Conservation (phyloP, 2,329 filamentous ascomycete genomes). For the Fusarium beomiforme region DNA sequence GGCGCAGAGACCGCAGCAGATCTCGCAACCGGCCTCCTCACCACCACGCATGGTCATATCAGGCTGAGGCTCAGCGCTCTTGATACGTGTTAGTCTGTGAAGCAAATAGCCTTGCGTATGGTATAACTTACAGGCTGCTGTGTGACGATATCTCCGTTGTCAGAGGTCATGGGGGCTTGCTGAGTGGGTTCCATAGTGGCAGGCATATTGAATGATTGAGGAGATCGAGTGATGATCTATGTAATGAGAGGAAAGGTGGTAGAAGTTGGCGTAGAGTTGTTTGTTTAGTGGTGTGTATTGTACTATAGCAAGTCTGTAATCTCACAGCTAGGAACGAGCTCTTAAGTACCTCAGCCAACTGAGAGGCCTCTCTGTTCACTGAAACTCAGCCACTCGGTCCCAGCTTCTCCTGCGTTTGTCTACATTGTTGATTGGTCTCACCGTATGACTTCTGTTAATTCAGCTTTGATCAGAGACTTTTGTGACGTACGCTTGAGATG, state of each 20-base stretch:
- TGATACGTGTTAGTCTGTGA: constrained; percentile 8
- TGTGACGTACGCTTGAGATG: constrained; percentile 32
- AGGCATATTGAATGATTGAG: constrained; percentile 50
- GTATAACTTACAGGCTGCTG: constrained; percentile 54
- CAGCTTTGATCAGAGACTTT: not conserved
- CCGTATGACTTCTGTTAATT: not conserved
- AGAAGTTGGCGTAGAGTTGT: constrained; percentile 22
- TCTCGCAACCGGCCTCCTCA: constrained; percentile 57
- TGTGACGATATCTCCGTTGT: constrained; percentile 49
- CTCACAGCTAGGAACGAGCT: constrained; percentile 22
- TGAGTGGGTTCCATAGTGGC: constrained; percentile 53
- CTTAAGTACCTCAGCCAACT: constrained; percentile 30
- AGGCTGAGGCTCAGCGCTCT: constrained; percentile 54
- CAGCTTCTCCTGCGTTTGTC: not conserved
- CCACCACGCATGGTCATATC: constrained; percentile 56
- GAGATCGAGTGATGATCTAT: not conserved
- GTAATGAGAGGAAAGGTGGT: not conserved
- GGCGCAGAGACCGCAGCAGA: constrained; percentile 58
- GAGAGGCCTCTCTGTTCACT: constrained; percentile 14
- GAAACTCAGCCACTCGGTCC: constrained; percentile 16
- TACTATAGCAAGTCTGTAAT: constrained; percentile 16
- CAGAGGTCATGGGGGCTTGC: constrained; percentile 56
- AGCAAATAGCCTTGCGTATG: not conserved
- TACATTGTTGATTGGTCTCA: constrained; percentile 14
- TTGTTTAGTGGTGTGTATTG: constrained; percentile 16